A percentile compares a stretch with the other conserved stretches of the same genome.
These are phyloP conservation scores for Herpotrichia juniperi DNA, from an alignment of 2,329 filamentous ascomycete genomes.

Conservation along the genomic window DNA sequence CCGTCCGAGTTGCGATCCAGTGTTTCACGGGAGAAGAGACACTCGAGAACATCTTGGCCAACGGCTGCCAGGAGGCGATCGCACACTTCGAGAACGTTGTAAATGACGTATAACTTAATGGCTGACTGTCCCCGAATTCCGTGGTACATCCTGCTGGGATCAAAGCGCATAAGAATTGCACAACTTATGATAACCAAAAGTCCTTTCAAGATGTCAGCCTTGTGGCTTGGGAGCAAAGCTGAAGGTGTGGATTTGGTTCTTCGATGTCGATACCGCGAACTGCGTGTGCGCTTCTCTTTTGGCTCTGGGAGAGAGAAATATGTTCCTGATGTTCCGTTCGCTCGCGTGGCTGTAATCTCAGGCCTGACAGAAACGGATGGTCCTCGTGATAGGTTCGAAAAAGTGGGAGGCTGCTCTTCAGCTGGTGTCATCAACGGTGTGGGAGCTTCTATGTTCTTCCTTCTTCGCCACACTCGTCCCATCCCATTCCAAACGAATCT, in stretches of 20 bases:
- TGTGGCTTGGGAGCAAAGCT: constrained; percentile 83
- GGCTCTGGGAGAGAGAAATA: constrained; percentile 35
- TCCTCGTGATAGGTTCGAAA: constrained; percentile 24
- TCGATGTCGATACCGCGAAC: constrained; percentile 61
- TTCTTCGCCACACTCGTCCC: constrained; percentile 75
- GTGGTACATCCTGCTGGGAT: constrained; percentile 97
- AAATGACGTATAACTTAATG: constrained; percentile 98
- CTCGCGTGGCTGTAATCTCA: constrained; percentile 24
- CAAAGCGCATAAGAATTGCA: constrained; percentile 83
- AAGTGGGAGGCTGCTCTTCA: constrained; percentile 31
- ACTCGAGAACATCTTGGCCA: constrained; percentile 95
- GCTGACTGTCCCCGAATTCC: constrained; percentile 94
- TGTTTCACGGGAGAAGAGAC: constrained; percentile 90
- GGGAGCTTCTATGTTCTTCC: constrained; percentile 51
- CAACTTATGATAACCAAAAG: constrained; percentile 87
- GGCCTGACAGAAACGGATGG: constrained; percentile 27
- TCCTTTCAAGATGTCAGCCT: constrained; percentile 92
- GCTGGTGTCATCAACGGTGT: constrained; percentile 25
- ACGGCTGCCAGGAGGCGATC: constrained; percentile 89
- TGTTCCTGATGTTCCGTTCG: constrained; percentile 25
- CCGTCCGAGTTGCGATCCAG: constrained; percentile 86
- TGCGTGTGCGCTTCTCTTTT: constrained; percentile 39
- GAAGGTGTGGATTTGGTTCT: constrained; percentile 86
- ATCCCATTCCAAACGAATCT: constrained; percentile 81
- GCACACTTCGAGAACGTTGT: constrained; percentile 92